phyloP scores from a whole-genome alignment of 2,329 filamentous ascomycete genomes.

The Clonostachys sp. region DNA sequence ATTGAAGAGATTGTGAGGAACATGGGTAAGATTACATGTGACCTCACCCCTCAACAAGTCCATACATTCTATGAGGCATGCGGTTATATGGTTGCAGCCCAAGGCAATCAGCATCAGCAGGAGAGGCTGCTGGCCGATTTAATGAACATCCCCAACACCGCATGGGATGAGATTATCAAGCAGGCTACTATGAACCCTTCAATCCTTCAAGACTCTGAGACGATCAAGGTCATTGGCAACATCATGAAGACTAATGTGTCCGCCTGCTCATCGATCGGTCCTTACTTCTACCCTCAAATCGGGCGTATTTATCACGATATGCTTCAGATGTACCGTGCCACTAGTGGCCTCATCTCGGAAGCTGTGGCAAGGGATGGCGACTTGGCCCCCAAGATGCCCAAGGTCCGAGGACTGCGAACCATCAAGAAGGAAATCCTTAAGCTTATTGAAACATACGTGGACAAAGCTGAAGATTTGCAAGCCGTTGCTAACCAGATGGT shows the following conservation, averaged over 20 bases:
- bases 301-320: conserved; percentile 97
- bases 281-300: conserved; percentile 97
- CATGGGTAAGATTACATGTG: conserved; percentile 91
- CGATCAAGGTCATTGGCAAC: conserved; percentile 97
- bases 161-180: conserved; percentile 93
- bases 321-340: conserved; percentile 97
- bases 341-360: conserved; percentile 94
- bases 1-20: conserved; percentile 98
- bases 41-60: conserved; percentile 92
- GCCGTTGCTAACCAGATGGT: conserved; percentile 93
- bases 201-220: conserved; percentile 86
- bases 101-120: conserved; percentile 91
- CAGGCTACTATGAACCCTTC: conserved; percentile 80
- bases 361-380: conserved; percentile 83
- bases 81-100: conserved; percentile 97
- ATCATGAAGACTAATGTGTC: conserved; percentile 99
- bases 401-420: conserved; percentile 87
- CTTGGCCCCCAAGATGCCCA: conserved; percentile 95
- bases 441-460: conserved; percentile 95
- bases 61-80: conserved; percentile 99
- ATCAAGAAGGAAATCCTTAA: conserved; percentile 99
- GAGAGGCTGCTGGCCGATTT: conserved; percentile 87
- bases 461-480: conserved; percentile 94
- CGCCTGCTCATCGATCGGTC: conserved; percentile 93
- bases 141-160: conserved; percentile 89